Conservation (phyloP, 352 stramenopile species). For the Thraustochytrium sp. region DNA sequence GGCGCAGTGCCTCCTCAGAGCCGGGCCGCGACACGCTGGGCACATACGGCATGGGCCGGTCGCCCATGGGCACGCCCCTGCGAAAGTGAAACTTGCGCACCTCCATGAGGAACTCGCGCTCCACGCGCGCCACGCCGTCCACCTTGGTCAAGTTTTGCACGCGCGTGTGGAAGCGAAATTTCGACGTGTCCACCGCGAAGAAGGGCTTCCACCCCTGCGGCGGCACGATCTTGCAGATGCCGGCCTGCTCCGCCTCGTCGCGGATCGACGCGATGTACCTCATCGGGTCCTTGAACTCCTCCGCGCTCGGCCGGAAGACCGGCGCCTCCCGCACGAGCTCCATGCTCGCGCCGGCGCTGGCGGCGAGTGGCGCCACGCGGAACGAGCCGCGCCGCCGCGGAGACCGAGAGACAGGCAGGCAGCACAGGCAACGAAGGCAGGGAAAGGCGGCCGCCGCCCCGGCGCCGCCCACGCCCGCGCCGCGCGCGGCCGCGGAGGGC, state of each 20-base stretch:
- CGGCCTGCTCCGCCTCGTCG: conserved; percentile 80
- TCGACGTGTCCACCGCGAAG: conserved; percentile 73
- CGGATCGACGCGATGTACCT: conserved; percentile 84
- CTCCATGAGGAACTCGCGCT: conserved; percentile 22
- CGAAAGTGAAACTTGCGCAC: conserved; percentile 31
- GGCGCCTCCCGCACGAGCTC: conserved; percentile 53
- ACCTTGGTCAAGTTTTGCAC: conserved; percentile 88
- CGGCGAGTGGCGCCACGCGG: too few relatives aligned
- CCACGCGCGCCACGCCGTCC: conserved; percentile 48
- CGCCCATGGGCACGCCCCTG: neutral
- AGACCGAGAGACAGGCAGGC: too few relatives aligned
- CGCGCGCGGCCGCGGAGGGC: too few relatives aligned
- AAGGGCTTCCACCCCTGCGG: conserved; percentile 83
- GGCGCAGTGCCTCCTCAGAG: neutral
- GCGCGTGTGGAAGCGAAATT: conserved; percentile 84
- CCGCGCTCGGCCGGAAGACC: conserved; percentile 70
- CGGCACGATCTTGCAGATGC: conserved; percentile 98
- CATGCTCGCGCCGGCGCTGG: too few relatives aligned
- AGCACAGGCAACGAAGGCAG: too few relatives aligned
- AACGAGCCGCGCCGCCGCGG: too few relatives aligned
- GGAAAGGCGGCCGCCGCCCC: too few relatives aligned
- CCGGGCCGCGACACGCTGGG: neutral
- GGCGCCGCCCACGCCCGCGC: too few relatives aligned
- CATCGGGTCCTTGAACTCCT: conserved; percentile 80
- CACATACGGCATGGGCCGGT: neutral